These are phyloP conservation scores for Solanum arcanum DNA, from an alignment of 257 asterid genomes.

Conservation along the genomic window DNA sequence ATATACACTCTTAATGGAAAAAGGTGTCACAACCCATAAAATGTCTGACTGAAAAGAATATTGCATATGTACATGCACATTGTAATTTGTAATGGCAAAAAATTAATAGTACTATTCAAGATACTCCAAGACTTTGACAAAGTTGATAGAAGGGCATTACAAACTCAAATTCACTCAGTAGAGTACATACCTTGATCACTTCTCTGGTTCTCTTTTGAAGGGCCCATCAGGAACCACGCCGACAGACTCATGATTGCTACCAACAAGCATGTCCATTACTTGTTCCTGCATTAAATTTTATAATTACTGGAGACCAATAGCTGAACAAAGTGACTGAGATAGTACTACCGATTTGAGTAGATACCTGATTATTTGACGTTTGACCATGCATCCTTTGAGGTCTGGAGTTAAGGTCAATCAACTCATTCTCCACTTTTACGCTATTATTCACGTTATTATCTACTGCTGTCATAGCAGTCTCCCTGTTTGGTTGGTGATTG, in stretches of 20 bases:
- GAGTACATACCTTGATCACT: conserved; percentile 35
- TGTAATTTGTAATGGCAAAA: neutral
- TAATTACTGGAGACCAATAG: neutral
- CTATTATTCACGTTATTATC: conserved; percentile 18
- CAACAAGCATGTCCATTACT: conserved; percentile 16
- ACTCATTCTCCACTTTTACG: conserved; percentile 35
- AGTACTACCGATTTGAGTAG: neutral
- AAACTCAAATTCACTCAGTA: neutral
- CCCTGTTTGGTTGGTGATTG: conserved; percentile 22
- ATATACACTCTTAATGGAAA: neutral
- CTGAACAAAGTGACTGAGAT: neutral
- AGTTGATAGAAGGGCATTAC: neutral
- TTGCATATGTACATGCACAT: neutral
- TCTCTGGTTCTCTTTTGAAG: conserved; percentile 45
- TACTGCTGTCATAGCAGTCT: conserved; percentile 10
- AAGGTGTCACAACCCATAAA: neutral
- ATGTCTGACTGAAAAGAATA: neutral
- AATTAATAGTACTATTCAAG: neutral
- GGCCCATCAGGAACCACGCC: conserved; percentile 53
- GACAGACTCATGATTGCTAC: conserved; percentile 43
- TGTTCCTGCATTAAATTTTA: conserved; percentile 9
- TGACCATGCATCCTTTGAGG: conserved; percentile 59
- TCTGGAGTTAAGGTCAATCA: conserved; percentile 75
- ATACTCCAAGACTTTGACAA: neutral
- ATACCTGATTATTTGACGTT: conserved; percentile 52